Evolutionary conservation across 805 yeast genomes (phyloP).

Genomic region (Komagataella pseudopastoris): DNA sequence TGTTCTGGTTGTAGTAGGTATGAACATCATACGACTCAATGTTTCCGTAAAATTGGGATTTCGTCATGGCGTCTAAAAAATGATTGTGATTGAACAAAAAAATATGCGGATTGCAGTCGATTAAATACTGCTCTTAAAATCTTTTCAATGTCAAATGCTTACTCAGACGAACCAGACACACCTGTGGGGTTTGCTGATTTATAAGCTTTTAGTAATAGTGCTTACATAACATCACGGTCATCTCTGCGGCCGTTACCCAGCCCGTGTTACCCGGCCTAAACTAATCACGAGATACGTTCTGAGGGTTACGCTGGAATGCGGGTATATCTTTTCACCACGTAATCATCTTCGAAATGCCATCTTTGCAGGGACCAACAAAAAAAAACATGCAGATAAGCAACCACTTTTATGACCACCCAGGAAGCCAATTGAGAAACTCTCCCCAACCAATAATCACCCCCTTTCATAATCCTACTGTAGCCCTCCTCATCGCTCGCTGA

Average conservation of each 20-base stretch:
- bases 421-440: background rate
- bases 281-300: background rate
- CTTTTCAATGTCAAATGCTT: background rate
- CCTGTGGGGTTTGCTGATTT: background rate
- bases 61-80: background rate
- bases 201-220: background rate
- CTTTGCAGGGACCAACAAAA: background rate
- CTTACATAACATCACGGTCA: background rate
- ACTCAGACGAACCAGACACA: background rate
- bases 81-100: background rate
- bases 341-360: background rate
- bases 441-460: background rate
- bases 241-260: background rate
- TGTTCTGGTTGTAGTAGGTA: conserved; percentile 31
- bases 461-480: background rate
- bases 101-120: background rate
- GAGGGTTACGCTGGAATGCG: background rate
- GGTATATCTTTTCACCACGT: background rate
- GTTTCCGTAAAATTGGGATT: conserved; percentile 6
- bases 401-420: background rate
- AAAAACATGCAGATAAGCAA: background rate
- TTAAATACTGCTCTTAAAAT: too few species aligned
- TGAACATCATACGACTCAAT: conserved; percentile 38
- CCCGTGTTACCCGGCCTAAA: background rate
- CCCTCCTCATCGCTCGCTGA: background rate